Percentiles rank a stretch among this genome's conserved stretches.
These are phyloP conservation scores for Mimosa bimucronata DNA, from an alignment of 306 rosid species.

Conservation along the genomic window DNA sequence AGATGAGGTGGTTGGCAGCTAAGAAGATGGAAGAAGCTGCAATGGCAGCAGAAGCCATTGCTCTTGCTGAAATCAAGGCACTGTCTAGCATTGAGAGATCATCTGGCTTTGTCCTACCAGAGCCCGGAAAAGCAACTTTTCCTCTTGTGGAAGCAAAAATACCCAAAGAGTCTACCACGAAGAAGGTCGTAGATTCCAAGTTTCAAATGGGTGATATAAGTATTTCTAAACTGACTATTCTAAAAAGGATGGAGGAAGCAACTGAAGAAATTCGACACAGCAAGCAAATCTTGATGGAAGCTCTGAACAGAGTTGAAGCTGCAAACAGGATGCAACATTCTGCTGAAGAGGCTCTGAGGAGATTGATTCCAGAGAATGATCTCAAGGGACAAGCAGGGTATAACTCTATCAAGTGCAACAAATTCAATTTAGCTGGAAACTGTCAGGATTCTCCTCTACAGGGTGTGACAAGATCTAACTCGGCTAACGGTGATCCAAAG, in stretches of 20 bases:
- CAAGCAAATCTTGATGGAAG: conserved; percentile 76
- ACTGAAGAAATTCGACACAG: conserved; percentile 71
- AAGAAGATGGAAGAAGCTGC: conserved; percentile 99
- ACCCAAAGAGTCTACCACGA: conserved; percentile 52
- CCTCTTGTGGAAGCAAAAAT: conserved; percentile 47
- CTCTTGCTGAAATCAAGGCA: conserved; percentile 85
- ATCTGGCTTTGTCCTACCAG: conserved; percentile 53
- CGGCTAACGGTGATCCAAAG: conserved; percentile 46
- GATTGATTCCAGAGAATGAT: conserved; percentile 64
- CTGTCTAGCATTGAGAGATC: conserved; percentile 50
- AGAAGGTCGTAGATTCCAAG: conserved; percentile 59
- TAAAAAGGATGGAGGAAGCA: conserved; percentile 81
- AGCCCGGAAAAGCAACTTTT: conserved; percentile 63
- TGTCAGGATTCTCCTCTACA: conserved; percentile 47
- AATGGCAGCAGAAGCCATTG: conserved; percentile 91
- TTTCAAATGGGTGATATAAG: conserved; percentile 56
- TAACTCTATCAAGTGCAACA: conserved; percentile 42
- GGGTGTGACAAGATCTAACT: conserved; percentile 44
- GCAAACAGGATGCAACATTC: conserved; percentile 79
- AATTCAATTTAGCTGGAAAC: background rate
- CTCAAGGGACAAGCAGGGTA: conserved; percentile 48
- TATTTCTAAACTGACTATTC: conserved; percentile 57
- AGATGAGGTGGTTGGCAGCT: conserved; percentile 90
- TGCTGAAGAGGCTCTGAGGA: conserved; percentile 71
- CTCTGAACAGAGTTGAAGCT: conserved; percentile 73